Percentiles rank a stretch among this genome's conserved stretches.
Conservation (phyloP, 352 stramenopile genomes). For the Phytophthora cajani region DNA sequence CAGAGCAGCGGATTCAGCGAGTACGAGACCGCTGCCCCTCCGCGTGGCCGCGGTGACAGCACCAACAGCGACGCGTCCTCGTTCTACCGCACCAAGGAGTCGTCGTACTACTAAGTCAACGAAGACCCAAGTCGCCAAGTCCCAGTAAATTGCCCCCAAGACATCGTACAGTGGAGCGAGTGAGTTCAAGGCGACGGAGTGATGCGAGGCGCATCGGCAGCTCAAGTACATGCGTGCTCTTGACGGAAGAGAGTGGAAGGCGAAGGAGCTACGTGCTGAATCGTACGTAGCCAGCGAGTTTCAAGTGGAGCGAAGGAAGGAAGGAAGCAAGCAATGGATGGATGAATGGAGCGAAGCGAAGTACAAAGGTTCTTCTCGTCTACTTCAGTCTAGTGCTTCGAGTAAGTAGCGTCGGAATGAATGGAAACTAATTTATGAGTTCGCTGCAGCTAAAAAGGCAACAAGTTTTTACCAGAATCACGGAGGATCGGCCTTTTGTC, state of each 20-base stretch:
- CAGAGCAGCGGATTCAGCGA: constrained; percentile 52
- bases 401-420: constrained; percentile 34
- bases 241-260: constrained; percentile 4
- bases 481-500: constrained; percentile 9
- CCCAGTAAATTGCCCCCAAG: constrained; percentile 4
- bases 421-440: constrained; percentile 55
- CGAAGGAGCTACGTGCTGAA: constrained; percentile 1
- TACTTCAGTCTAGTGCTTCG: constrained; percentile 3
- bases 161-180: constrained; percentile 15
- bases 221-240: not conserved
- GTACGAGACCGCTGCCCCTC: constrained; percentile 24
- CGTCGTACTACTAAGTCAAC: constrained; percentile 37
- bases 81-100: constrained; percentile 40
- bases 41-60: constrained; percentile 20
- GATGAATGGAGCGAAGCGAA: not conserved
- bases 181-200: not conserved
- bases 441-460: constrained; percentile 26
- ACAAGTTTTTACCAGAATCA: not conserved
- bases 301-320: constrained; percentile 24
- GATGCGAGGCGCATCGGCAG: constrained; percentile 12
- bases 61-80: constrained; percentile 37
- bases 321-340: too few relatives aligned
- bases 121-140: constrained; percentile 2
- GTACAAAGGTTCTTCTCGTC: not conserved
- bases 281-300: not conserved